These are phyloP conservation scores for Lodderomyces orthopsilosis DNA, from an alignment of 1,139 yeast genomes.

Conservation along the genomic window DNA sequence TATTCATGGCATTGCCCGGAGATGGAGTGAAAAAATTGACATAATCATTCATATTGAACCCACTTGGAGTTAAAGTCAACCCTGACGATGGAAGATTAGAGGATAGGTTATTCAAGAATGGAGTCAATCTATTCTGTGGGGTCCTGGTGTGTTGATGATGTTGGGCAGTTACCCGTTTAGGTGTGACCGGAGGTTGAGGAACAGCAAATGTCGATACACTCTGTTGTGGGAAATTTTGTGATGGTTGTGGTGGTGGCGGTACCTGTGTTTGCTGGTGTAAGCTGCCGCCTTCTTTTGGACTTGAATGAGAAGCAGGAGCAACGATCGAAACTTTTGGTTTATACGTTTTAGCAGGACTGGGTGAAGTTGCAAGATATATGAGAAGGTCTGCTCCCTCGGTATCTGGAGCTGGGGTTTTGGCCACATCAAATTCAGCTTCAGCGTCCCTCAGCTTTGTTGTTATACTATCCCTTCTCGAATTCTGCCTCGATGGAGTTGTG, in stretches of 20 bases:
- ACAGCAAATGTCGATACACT: conserved; percentile 28
- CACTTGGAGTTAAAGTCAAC: conserved; percentile 56
- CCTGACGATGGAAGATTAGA: conserved; percentile 44
- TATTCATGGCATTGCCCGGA: conserved; percentile 38
- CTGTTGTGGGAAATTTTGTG: conserved; percentile 6
- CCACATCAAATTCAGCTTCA: conserved; percentile 2
- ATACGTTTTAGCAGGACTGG: conserved; percentile 61
- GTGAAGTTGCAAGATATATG: conserved; percentile 62
- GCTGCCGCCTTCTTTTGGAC: neutral
- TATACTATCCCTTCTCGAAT: conserved; percentile 6
- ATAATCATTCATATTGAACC: conserved; percentile 80
- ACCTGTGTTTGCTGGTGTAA: conserved; percentile 4
- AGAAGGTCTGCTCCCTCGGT: conserved; percentile 77
- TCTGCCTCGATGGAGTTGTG: conserved; percentile 11
- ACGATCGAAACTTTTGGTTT: conserved; percentile 28
- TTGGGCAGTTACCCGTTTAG: conserved; percentile 14
- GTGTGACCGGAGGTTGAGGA: conserved; percentile 48
- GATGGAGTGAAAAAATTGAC: conserved; percentile 77
- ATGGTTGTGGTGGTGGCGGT: conserved; percentile 5
- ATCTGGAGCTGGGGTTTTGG: conserved; percentile 5
- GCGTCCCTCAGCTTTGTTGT: conserved; percentile 2
- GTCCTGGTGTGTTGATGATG: conserved; percentile 20
- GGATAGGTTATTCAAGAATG: conserved; percentile 31
- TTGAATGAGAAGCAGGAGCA: conserved; percentile 6
- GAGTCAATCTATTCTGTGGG: conserved; percentile 46